A percentile compares a stretch with the other conserved stretches of the same genome.
Conservation (phyloP, 495 filamentous ascomycete genomes). For the Penicillium cinerascens region DNA sequence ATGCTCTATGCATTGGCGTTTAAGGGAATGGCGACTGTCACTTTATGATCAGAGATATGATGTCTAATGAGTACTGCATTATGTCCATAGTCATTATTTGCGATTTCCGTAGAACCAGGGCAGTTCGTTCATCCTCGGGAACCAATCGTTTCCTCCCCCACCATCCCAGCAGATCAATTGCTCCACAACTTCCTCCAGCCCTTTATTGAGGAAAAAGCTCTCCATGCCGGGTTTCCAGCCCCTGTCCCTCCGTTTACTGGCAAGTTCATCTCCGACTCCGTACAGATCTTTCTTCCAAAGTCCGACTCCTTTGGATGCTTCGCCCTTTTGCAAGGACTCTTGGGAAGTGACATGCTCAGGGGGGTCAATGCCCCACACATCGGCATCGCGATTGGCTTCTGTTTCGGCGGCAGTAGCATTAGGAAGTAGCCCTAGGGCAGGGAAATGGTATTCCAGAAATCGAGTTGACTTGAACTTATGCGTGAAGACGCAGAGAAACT, state of each 20-base stretch:
- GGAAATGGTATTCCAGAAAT: constrained; percentile 65
- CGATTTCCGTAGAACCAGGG: constrained; percentile 35
- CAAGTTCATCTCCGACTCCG: constrained; percentile 35
- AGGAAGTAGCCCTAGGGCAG: constrained; percentile 53
- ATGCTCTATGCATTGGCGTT: constrained; percentile 33
- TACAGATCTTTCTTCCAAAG: constrained; percentile 46
- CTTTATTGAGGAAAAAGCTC: constrained; percentile 22
- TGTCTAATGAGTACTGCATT: constrained; percentile 9
- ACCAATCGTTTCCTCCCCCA: constrained; percentile 34
- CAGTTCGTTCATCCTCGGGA: constrained; percentile 28
- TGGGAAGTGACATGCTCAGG: constrained; percentile 51
- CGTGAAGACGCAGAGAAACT: constrained; percentile 63
- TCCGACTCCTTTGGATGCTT: constrained; percentile 40
- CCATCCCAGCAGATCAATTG: constrained; percentile 40
- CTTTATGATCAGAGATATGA: not conserved
- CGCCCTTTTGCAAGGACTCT: constrained; percentile 39
- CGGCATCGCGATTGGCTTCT: constrained; percentile 35
- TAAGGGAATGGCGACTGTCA: constrained; percentile 8
- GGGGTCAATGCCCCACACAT: constrained; percentile 67
- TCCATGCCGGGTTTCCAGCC: constrained; percentile 39
- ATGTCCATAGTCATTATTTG: not conserved
- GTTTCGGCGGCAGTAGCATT: not conserved
- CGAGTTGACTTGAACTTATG: constrained; percentile 70
- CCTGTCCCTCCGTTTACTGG: constrained; percentile 33
- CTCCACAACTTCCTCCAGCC: constrained; percentile 29